phyloP scores from a whole-genome alignment of 208 protist genomes.

The Angomonas deanei region DNA sequence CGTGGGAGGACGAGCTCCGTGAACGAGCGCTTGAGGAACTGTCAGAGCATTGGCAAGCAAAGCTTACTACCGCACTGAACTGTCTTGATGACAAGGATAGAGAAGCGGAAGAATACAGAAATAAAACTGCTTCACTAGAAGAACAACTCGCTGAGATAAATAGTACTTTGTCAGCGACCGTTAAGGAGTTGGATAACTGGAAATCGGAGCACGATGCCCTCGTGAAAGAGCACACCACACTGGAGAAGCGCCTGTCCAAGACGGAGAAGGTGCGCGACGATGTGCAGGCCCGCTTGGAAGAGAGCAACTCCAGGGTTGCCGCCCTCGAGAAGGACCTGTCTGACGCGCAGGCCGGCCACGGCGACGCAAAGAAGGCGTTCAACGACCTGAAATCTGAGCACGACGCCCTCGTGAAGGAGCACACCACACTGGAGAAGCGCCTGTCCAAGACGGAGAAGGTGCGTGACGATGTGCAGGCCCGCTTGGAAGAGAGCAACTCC shows the following conservation, averaged over 20 bases:
- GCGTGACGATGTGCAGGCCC: constrained; percentile 13
- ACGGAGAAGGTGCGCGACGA: not conserved
- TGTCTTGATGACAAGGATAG: not conserved
- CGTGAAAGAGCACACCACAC: not conserved
- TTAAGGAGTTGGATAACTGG: not conserved
- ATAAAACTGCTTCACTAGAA: not conserved
- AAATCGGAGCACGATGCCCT: not conserved
- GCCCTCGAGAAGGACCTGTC: not conserved
- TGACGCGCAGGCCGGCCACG: not conserved
- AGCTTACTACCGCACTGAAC: not conserved
- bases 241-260: not conserved
- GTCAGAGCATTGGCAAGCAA: not conserved
- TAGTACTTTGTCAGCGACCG: not conserved
- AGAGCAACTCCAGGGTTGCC: not conserved
- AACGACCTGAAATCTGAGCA: not conserved
- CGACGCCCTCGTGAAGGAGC: constrained; percentile 3
- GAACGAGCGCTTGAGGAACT: not conserved
- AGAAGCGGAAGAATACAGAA: not conserved
- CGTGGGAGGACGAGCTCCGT: not conserved
- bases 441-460: constrained; percentile 14
- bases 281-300: not conserved
- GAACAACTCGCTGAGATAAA: not conserved
- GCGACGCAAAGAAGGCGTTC: not conserved
- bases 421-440: constrained; percentile 11
- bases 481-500: not conserved